phyloP scores from a whole-genome alignment of 2,329 filamentous ascomycete genomes.

The Samsoniella hepiali region DNA sequence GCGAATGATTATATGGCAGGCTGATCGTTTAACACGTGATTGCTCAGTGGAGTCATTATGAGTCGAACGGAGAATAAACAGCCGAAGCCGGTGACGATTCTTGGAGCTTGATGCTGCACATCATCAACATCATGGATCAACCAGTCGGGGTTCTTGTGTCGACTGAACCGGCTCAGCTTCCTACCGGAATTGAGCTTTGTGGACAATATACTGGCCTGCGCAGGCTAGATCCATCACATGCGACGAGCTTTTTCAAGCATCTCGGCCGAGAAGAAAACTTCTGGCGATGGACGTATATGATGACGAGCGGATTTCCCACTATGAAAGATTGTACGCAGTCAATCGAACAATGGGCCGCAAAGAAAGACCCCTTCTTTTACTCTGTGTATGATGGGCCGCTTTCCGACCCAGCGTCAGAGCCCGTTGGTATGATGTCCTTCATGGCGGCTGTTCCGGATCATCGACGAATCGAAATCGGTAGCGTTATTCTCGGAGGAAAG shows the following conservation, averaged over 20 bases:
- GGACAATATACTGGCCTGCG: slow-evolving; percentile 33
- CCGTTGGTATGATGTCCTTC: slow-evolving; percentile 42
- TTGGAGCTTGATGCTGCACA: not conserved
- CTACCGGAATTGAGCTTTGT: slow-evolving; percentile 22
- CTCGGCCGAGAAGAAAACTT: slow-evolving; percentile 32
- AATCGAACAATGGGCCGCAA: slow-evolving; percentile 25
- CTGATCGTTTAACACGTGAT: not conserved
- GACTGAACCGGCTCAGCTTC: not conserved
- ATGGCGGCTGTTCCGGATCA: slow-evolving; percentile 47
- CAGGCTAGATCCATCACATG: slow-evolving; percentile 28
- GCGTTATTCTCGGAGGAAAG: slow-evolving; percentile 47
- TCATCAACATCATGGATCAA: slow-evolving; percentile 7
- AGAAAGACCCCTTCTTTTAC: slow-evolving; percentile 41
- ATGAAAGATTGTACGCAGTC: slow-evolving; percentile 22
- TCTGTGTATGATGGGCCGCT: slow-evolving; percentile 38
- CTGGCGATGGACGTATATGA: slow-evolving; percentile 35
- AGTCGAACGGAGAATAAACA: not conserved
- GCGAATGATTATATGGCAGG: not conserved
- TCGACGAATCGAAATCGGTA: slow-evolving; percentile 55
- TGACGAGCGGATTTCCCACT: slow-evolving; percentile 25
- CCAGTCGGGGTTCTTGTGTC: slow-evolving; percentile 5
- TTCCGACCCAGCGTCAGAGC: slow-evolving; percentile 27
- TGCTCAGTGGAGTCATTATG: slow-evolving; percentile 12
- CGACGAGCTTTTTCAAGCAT: slow-evolving; percentile 30
- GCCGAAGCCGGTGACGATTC: slow-evolving; percentile 1